Conservation (phyloP, 305 asterid genomes). For the Fraxinus xanthoxyloides region DNA sequence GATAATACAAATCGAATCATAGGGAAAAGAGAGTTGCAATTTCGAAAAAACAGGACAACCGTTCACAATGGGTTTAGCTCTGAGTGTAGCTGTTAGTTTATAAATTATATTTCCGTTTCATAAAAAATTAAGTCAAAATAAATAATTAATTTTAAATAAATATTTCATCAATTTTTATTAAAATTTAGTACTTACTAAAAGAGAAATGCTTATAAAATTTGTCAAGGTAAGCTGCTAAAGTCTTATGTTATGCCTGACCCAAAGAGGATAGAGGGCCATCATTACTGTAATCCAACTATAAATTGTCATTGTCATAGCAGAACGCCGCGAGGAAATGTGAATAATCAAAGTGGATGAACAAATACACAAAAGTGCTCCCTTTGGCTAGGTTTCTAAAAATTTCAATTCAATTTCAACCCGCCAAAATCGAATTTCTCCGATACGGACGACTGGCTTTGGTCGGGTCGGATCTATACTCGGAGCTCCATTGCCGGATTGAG, state of each 20-base stretch:
- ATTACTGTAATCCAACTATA: not conserved
- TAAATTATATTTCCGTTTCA: too few species aligned
- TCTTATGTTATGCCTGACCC: not conserved
- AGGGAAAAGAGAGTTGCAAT: not conserved
- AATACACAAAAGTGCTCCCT: constrained; percentile 39
- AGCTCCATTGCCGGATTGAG: constrained; percentile 71
- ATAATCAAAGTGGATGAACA: constrained; percentile 16
- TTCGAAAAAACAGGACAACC: not conserved
- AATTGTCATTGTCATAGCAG: constrained; percentile 4
- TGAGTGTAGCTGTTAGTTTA: not conserved
- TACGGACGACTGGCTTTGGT: constrained; percentile 35
- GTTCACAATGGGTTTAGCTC: not conserved
- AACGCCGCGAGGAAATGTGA: constrained; percentile 24
- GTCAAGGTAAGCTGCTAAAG: not conserved
- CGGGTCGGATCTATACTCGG: constrained; percentile 49
- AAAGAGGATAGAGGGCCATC: not conserved
- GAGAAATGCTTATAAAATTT: not conserved
- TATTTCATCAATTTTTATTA: too few species aligned
- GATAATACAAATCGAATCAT: not conserved
- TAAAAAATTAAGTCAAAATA: too few species aligned
- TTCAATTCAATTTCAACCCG: constrained; percentile 32
- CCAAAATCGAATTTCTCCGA: constrained; percentile 30
- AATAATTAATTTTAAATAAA: too few species aligned
- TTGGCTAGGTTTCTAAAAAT: constrained; percentile 66
- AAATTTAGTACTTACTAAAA: not conserved